These are phyloP conservation scores for Hansenula sp. DNA, from an alignment of 1,139 yeast genomes.

Conservation along the genomic window DNA sequence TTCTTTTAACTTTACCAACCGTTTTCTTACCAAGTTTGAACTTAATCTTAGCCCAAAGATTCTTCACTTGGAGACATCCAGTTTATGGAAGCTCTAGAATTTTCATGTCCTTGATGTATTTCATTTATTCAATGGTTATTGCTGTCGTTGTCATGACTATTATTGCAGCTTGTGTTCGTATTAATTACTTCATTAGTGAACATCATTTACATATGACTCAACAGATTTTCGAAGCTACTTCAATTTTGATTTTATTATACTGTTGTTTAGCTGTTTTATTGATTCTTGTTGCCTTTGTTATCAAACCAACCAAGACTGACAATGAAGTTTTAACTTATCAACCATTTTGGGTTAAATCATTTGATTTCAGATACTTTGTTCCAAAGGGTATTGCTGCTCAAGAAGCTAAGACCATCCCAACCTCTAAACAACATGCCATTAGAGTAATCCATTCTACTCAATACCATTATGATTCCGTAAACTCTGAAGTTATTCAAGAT, in stretches of 20 bases:
- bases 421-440: constrained; percentile 42
- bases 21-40: constrained; percentile 54
- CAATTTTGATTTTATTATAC: constrained; percentile 53
- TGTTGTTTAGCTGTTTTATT: constrained; percentile 54
- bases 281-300: constrained; percentile 47
- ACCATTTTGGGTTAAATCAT: constrained; percentile 76
- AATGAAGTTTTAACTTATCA: constrained; percentile 57
- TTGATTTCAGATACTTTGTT: constrained; percentile 54
- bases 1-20: constrained; percentile 56
- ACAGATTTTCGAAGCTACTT: constrained; percentile 55
- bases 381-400: constrained; percentile 41
- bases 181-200: constrained; percentile 48
- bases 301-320: constrained; percentile 56
- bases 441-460: constrained; percentile 38
- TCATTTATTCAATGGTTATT: constrained; percentile 50
- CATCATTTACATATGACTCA: constrained; percentile 46
- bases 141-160: constrained; percentile 64
- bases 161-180: constrained; percentile 64
- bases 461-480: constrained; percentile 35
- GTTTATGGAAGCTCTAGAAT: constrained; percentile 57
- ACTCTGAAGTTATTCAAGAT: constrained; percentile 21
- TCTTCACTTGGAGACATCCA: constrained; percentile 83
- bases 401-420: constrained; percentile 48
- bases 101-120: constrained; percentile 51
- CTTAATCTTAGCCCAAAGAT: constrained; percentile 68